Conservation (phyloP, 345 rosid genomes). For the Triadica sebifera region DNA sequence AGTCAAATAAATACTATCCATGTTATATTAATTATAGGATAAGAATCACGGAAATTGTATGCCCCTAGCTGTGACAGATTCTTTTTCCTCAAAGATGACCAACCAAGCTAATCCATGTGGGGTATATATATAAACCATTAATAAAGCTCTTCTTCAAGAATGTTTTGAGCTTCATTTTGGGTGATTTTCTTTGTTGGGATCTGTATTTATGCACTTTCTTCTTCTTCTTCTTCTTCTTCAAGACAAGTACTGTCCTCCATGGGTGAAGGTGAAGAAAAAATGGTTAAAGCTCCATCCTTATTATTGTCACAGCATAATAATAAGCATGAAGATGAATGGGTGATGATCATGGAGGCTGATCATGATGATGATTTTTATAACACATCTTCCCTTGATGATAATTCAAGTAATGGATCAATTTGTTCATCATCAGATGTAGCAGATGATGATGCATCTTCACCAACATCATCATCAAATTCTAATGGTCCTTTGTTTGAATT, state of each 20-base stretch:
- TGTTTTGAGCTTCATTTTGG: background rate
- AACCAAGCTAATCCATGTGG: conserved; percentile 6
- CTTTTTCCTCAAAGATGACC: background rate
- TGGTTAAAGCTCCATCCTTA: conserved; percentile 9
- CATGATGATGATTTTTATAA: background rate
- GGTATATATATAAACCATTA: no score
- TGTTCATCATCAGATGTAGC: conserved; percentile 23
- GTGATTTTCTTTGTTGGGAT: background rate
- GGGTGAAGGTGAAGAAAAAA: conserved; percentile 11
- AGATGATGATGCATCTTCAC: conserved; percentile 30
- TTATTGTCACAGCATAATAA: background rate
- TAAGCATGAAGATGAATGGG: conserved; percentile 16
- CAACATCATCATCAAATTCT: conserved; percentile 28
- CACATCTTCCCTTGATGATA: conserved; percentile 16
- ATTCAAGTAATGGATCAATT: conserved; percentile 17
- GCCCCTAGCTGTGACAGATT: background rate
- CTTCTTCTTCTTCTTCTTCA: background rate
- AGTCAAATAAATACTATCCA: background rate
- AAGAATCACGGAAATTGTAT: background rate
- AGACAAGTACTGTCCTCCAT: background rate
- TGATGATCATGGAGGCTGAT: conserved; percentile 11
- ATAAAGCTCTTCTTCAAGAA: background rate
- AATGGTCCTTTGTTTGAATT: conserved; percentile 25
- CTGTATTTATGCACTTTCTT: background rate
- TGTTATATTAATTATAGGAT: no score